Evolutionary conservation across 1,139 yeast genomes (phyloP).

Genomic region (Geotrichum histeridarum): DNA sequence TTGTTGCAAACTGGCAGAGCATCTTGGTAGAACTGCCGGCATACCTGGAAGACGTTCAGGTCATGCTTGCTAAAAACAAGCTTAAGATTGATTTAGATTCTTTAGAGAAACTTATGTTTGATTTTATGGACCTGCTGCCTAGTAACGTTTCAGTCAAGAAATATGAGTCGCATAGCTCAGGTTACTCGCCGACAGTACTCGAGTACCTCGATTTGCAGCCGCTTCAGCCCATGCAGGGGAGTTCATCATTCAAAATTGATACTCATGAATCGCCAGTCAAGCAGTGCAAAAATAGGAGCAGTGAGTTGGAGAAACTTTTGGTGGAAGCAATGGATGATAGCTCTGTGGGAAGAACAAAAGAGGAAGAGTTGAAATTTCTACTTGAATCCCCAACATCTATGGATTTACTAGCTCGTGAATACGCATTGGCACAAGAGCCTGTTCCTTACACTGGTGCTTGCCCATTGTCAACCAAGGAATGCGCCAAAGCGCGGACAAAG

Average conservation of each 20-base stretch:
- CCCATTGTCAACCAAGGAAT: slow-evolving; percentile 10
- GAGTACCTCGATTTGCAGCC: slow-evolving; percentile 11
- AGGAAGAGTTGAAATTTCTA: not conserved
- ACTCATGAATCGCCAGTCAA: no score
- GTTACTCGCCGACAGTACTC: slow-evolving; percentile 2
- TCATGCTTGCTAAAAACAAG: not conserved
- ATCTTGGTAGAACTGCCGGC: slow-evolving; percentile 10
- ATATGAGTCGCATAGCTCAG: not conserved
- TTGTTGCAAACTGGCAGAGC: slow-evolving; percentile 9
- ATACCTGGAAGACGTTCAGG: slow-evolving; percentile 5
- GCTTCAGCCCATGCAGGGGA: not conserved
- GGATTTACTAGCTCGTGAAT: slow-evolving; percentile 5
- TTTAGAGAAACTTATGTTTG: slow-evolving; percentile 1
- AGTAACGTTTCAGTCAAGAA: slow-evolving; percentile 9
- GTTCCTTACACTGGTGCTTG: slow-evolving; percentile 15
- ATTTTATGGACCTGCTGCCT: slow-evolving; percentile 7
- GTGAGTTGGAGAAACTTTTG: not conserved
- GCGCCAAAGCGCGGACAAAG: slow-evolving; percentile 24
- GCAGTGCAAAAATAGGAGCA: no score
- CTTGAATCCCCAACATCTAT: slow-evolving; percentile 5
- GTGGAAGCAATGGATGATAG: not conserved
- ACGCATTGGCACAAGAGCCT: slow-evolving; percentile 9
- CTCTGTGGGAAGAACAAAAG: not conserved
- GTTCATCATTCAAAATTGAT: no score
- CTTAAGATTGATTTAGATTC: not conserved